Conservation (phyloP, 257 asterid species). For the Anisodus acutangulus region DNA sequence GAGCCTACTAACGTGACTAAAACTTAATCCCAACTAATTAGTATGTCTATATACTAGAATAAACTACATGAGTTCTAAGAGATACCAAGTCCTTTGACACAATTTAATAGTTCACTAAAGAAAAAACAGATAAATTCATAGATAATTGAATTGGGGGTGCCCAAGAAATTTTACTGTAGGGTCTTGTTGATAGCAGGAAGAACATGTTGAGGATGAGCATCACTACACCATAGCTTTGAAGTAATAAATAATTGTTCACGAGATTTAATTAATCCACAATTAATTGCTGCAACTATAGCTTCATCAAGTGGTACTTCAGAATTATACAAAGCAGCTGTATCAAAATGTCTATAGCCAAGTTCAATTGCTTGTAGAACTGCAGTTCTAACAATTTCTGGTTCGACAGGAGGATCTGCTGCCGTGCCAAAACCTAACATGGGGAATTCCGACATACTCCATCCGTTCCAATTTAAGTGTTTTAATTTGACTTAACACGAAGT, state of each 20-base stretch:
- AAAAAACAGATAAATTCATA: background rate
- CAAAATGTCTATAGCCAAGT: constrained; percentile 67
- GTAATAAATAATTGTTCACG: constrained; percentile 61
- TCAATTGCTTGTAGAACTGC: constrained; percentile 59
- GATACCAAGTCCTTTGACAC: background rate
- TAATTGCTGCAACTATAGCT: constrained; percentile 56
- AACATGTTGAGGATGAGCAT: constrained; percentile 58
- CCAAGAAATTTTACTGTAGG: constrained; percentile 34
- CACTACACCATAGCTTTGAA: constrained; percentile 70
- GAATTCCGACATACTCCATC: constrained; percentile 45
- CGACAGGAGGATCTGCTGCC: constrained; percentile 59
- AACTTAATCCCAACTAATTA: background rate
- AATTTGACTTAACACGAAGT: too few species aligned
- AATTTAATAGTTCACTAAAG: background rate
- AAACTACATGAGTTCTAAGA: background rate
- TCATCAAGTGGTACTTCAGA: constrained; percentile 62
- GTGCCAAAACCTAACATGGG: constrained; percentile 63
- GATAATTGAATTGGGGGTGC: background rate
- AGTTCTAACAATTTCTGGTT: constrained; percentile 41
- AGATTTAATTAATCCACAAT: constrained; percentile 44
- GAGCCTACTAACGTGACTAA: background rate
- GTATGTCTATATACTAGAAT: too few species aligned
- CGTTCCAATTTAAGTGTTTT: too few species aligned
- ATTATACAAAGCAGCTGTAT: constrained; percentile 62
- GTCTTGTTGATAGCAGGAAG: constrained; percentile 51